Percentiles rank a stretch among this genome's conserved stretches.
phyloP scores from a whole-genome alignment of 805 yeast species.

The Henningerozyma blattae region DNA sequence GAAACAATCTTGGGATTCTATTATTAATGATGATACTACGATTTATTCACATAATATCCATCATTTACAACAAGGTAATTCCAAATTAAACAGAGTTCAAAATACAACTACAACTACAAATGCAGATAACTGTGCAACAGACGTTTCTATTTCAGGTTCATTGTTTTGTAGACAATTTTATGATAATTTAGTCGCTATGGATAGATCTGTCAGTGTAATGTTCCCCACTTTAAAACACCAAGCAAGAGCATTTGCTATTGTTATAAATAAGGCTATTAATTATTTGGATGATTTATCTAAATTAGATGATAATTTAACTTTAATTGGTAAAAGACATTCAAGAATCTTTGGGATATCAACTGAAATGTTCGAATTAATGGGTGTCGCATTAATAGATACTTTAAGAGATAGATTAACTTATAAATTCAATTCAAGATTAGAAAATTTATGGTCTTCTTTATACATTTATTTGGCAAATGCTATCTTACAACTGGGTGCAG shows the following conservation, averaged over 20 bases:
- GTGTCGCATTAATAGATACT: conserved; percentile 55
- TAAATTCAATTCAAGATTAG: conserved; percentile 45
- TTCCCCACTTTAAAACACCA: conserved; percentile 72
- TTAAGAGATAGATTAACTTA: conserved; percentile 48
- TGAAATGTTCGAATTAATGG: conserved; percentile 57
- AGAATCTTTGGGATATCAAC: conserved; percentile 68
- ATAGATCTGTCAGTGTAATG: conserved; percentile 44
- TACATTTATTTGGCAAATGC: conserved; percentile 59
- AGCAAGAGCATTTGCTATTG: conserved; percentile 71
- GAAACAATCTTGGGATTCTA: background rate
- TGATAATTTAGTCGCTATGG: conserved; percentile 50
- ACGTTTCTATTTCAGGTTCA: conserved; percentile 18
- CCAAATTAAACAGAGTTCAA: too few relatives aligned
- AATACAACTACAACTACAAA: background rate
- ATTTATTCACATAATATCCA: background rate
- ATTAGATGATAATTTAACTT: conserved; percentile 46
- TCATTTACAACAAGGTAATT: background rate
- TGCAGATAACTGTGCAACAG: too few relatives aligned
- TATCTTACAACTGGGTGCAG: conserved; percentile 38
- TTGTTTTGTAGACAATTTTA: conserved; percentile 69
- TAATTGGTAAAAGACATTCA: conserved; percentile 63
- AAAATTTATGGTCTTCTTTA: conserved; percentile 57
- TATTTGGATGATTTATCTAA: conserved; percentile 46
- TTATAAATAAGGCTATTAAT: conserved; percentile 52
- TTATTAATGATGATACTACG: background rate